Evolutionary conservation across 176 grass and related monocot species (phyloP).

Genomic region (Eragrostis nindensis): DNA sequence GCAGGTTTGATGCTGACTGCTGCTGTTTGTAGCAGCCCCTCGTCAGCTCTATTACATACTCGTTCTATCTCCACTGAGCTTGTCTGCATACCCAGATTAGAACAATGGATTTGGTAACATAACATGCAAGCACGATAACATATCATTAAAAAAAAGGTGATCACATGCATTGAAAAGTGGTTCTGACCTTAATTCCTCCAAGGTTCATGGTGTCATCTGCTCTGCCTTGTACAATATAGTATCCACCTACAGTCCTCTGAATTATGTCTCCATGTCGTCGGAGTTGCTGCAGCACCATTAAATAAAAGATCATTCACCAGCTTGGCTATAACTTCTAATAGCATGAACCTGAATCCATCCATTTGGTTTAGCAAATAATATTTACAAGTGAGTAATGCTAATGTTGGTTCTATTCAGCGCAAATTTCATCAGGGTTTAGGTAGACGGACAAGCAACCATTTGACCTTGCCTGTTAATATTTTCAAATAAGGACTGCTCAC

Average conservation of each 20-base stretch:
- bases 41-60: conserved; percentile 78
- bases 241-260: conserved; percentile 84
- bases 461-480: neutral
- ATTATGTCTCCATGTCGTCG: conserved; percentile 94
- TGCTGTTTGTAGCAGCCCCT: conserved; percentile 80
- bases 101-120: conserved; percentile 22
- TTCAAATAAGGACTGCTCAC: neutral
- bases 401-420: neutral
- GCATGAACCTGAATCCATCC: neutral
- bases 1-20: conserved; percentile 72
- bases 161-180: neutral
- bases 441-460: neutral
- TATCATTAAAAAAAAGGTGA: no score
- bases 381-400: neutral
- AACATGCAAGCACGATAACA: neutral
- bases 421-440: neutral
- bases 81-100: conserved; percentile 55
- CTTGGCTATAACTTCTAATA: neutral
- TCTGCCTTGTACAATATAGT: conserved; percentile 87
- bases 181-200: conserved; percentile 91
- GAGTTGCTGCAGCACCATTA: conserved; percentile 57
- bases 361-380: conserved; percentile 32
- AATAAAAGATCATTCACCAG: neutral
- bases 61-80: conserved; percentile 96
- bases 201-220: conserved; percentile 99